Conservation (phyloP, 2,329 filamentous ascomycete genomes). For the Hymenotorrendiella dingleyae region DNA sequence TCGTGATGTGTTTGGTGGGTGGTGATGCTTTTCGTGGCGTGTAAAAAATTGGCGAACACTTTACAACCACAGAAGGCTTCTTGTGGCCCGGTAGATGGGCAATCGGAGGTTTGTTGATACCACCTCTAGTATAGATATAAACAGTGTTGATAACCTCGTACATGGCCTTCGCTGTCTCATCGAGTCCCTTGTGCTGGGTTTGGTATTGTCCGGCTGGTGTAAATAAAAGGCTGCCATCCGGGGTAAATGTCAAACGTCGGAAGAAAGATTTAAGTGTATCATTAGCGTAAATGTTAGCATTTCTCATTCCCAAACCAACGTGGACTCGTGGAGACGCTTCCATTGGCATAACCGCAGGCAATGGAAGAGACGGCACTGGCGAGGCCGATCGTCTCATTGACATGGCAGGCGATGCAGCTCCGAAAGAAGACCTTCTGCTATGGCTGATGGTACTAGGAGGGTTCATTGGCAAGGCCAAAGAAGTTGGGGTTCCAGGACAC, state of each 20-base stretch:
- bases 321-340: constrained; percentile 77
- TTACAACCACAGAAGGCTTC: constrained; percentile 93
- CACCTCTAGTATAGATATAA: constrained; percentile 94
- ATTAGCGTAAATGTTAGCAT: constrained; percentile 88
- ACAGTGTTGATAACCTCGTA: constrained; percentile 96
- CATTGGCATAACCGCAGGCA: constrained; percentile 92
- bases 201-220: constrained; percentile 96
- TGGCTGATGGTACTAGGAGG: constrained; percentile 84
- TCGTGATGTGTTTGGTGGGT: constrained; percentile 80
- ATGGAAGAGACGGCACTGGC: constrained; percentile 84
- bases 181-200: constrained; percentile 57
- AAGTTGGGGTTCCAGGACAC: constrained; percentile 88
- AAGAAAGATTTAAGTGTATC: constrained; percentile 98
- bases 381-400: constrained; percentile 80
- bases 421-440: constrained; percentile 90
- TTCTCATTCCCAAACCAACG: constrained; percentile 61
- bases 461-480: constrained; percentile 89
- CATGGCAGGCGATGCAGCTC: constrained; percentile 55
- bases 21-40: constrained; percentile 64
- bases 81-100: constrained; percentile 95
- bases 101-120: constrained; percentile 93
- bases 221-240: constrained; percentile 87
- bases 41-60: constrained; percentile 88
- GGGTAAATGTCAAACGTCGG: constrained; percentile 85
- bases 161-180: constrained; percentile 62